Evolutionary conservation across 163 green algal species (phyloP).

Genomic region (Scenedesmus sp.): DNA sequence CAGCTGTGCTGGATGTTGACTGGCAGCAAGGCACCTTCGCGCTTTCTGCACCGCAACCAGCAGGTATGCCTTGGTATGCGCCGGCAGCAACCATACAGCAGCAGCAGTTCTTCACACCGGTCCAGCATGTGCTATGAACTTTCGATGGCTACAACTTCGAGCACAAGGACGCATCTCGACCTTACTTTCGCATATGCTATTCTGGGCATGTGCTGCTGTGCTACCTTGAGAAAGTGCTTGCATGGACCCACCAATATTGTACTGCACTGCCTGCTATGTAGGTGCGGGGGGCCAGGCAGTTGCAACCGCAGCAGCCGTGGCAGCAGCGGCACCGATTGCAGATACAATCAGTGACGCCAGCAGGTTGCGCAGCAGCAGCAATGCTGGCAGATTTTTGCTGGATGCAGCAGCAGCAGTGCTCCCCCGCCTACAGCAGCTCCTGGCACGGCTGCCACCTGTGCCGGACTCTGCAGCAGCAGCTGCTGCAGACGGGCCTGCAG

Average conservation of each 20-base stretch:
- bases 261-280: not conserved
- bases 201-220: too few relatives aligned
- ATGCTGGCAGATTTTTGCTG: not conserved
- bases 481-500: not conserved
- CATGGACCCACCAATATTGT: not conserved
- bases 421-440: not conserved
- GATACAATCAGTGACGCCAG: not conserved
- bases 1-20: not conserved
- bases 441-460: not conserved
- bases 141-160: too few relatives aligned
- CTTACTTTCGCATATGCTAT: too few relatives aligned
- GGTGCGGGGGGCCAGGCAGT: not conserved
- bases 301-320: not conserved
- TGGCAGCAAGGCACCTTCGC: not conserved
- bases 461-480: not conserved
- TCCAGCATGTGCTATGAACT: too few relatives aligned
- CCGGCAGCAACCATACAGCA: not conserved
- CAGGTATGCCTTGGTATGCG: not conserved
- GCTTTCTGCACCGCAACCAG: not conserved
- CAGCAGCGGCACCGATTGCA: not conserved
- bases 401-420: conserved; percentile 9
- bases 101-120: too few relatives aligned
- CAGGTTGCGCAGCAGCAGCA: not conserved
- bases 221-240: too few relatives aligned
- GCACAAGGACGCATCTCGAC: too few relatives aligned